These are phyloP conservation scores for Talaromyces thailandensis DNA, from an alignment of 495 filamentous ascomycete genomes.

Conservation along the genomic window DNA sequence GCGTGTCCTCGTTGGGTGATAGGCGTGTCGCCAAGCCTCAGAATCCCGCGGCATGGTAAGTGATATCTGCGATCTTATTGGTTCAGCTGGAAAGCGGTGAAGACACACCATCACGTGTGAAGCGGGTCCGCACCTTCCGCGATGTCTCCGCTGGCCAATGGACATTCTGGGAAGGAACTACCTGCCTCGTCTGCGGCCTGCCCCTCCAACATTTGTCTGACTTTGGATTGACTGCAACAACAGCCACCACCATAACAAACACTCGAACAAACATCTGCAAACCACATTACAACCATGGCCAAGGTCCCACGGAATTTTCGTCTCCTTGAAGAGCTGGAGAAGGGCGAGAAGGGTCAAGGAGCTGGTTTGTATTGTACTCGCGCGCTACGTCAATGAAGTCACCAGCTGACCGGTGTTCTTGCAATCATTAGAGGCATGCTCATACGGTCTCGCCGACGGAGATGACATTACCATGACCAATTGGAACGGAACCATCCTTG, in stretches of 20 bases:
- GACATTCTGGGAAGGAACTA: not conserved
- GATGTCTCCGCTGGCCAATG: not conserved
- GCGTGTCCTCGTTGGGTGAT: slow-evolving; percentile 2
- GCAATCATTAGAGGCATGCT: slow-evolving; percentile 70
- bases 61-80: not conserved
- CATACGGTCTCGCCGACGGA: slow-evolving; percentile 88
- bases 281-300: slow-evolving; percentile 25
- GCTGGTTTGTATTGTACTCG: slow-evolving; percentile 53
- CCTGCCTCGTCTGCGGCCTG: not conserved
- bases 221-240: not conserved
- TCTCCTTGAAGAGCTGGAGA: slow-evolving; percentile 94
- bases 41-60: not conserved
- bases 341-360: slow-evolving; percentile 94
- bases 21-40: not conserved
- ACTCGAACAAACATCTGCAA: not conserved
- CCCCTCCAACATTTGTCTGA: slow-evolving; percentile 5
- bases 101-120: not conserved
- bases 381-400: not conserved
- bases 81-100: not conserved
- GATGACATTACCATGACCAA: slow-evolving; percentile 96
- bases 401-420: slow-evolving; percentile 10
- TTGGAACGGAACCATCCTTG: slow-evolving; percentile 97
- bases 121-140: not conserved
- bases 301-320: slow-evolving; percentile 94
- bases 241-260: not conserved